Percentiles rank a stretch among this genome's conserved stretches.
These are phyloP conservation scores for Lagenidium sp. DNA, from an alignment of 352 stramenopile species.

Conservation along the genomic window DNA sequence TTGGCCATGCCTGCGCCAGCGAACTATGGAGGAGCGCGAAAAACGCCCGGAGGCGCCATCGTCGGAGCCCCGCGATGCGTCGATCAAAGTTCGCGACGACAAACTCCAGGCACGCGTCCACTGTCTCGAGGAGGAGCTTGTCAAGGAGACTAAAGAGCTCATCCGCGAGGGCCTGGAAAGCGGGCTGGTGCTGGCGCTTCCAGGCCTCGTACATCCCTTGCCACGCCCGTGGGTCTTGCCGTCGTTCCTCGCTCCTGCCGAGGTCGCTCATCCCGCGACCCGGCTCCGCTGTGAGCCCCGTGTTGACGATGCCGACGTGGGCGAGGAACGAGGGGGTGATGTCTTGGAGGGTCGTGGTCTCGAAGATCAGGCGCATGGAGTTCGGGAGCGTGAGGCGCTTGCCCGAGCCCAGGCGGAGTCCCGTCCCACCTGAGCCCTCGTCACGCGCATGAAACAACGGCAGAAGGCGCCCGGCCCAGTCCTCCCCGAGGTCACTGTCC, in stretches of 20 bases:
- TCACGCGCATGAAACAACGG: conserved; percentile 16
- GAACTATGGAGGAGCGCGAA: conserved; percentile 42
- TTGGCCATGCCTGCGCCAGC: conserved; percentile 38
- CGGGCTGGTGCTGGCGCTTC: conserved; percentile 20
- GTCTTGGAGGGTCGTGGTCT: conserved; percentile 36
- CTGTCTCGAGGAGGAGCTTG: conserved; percentile 25
- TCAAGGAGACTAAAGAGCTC: conserved; percentile 37
- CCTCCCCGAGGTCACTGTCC: conserved; percentile 37
- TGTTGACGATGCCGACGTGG: conserved; percentile 31
- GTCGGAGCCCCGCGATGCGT: no score
- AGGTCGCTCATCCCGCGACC: no score
- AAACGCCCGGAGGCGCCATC: conserved; percentile 15
- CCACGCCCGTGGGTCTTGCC: conserved; percentile 11
- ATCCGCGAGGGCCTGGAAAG: conserved; percentile 19
- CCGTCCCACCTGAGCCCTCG: conserved; percentile 4
- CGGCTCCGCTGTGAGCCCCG: not conserved
- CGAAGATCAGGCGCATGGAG: conserved; percentile 36
- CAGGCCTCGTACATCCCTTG: conserved; percentile 28
- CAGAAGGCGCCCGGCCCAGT: conserved; percentile 44
- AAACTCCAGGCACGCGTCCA: conserved; percentile 35
- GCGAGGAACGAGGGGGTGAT: conserved; percentile 41
- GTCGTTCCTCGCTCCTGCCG: no score
- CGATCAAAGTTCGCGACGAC: conserved; percentile 25
- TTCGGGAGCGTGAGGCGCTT: conserved; percentile 27
- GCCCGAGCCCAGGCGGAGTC: conserved; percentile 14